A percentile compares a stretch with the other conserved stretches of the same genome.
These are phyloP conservation scores for Persicaria maculosa DNA, from an alignment of 148 eudicot species.

Conservation along the genomic window DNA sequence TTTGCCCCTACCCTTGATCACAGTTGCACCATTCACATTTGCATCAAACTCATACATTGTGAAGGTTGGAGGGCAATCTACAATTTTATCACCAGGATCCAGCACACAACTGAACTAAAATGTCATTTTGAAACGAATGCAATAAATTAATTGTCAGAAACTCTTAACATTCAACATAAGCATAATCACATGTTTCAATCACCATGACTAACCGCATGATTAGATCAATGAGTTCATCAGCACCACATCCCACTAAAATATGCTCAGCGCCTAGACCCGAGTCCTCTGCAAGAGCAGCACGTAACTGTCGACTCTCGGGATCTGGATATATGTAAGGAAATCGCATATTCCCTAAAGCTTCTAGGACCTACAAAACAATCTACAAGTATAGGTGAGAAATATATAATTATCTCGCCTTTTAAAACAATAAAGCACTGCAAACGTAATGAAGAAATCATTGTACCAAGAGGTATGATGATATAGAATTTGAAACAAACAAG, in stretches of 20 bases:
- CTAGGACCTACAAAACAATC: constrained; percentile 54
- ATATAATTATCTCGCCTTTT: background rate
- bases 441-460: background rate
- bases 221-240: constrained; percentile 92
- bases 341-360: constrained; percentile 76
- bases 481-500: background rate
- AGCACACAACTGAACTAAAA: constrained; percentile 76
- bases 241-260: constrained; percentile 93
- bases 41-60: constrained; percentile 99
- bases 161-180: background rate
- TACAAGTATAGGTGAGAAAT: constrained; percentile 8
- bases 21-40: constrained; percentile 80
- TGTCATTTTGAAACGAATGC: constrained; percentile 18
- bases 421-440: background rate
- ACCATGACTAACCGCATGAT: constrained; percentile 76
- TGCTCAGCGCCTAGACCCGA: constrained; percentile 83
- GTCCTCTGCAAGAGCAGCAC: constrained; percentile 91
- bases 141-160: constrained; percentile 3
- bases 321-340: constrained; percentile 95
- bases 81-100: constrained; percentile 92
- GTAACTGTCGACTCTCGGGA: constrained; percentile 85
- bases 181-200: background rate
- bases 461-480: background rate
- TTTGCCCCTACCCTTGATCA: constrained; percentile 53
- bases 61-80: constrained; percentile 97